Conservation (phyloP, 768 basidiomycete genomes). For the Podaxis carcinomalis region DNA sequence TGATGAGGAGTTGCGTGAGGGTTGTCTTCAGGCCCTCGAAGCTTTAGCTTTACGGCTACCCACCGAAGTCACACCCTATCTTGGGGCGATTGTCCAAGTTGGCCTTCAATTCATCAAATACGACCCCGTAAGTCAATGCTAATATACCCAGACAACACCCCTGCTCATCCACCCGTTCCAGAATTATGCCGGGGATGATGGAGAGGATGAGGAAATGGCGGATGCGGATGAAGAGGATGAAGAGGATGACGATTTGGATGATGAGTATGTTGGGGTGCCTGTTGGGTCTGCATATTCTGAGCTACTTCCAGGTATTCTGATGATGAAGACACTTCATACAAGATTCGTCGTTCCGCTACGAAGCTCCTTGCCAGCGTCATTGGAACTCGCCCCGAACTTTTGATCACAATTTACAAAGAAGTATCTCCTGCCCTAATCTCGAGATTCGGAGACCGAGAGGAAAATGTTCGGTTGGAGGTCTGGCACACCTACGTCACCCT, state of each 20-base stretch:
- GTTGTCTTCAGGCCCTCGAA: conserved; percentile 84
- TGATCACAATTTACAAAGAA: conserved; percentile 72
- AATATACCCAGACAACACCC: neutral
- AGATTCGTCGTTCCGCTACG: conserved; percentile 90
- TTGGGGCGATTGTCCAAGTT: conserved; percentile 62
- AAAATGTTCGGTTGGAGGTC: conserved; percentile 89
- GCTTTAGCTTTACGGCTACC: conserved; percentile 81
- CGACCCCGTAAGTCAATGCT: conserved; percentile 68
- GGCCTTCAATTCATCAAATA: conserved; percentile 83
- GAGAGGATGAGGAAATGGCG: conserved; percentile 52
- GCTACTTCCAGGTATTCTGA: conserved; percentile 73
- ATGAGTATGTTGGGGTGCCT: conserved; percentile 50
- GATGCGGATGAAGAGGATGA: conserved; percentile 78
- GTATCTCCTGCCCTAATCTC: conserved; percentile 88
- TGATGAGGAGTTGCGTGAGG: conserved; percentile 83
- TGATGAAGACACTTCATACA: conserved; percentile 98
- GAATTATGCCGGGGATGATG: conserved; percentile 50
- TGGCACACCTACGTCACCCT: conserved; percentile 83
- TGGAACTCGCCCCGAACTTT: conserved; percentile 85
- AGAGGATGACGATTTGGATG: conserved; percentile 78
- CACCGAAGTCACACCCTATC: conserved; percentile 70
- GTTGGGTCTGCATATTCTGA: conserved; percentile 9
- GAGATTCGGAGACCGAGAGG: conserved; percentile 91
- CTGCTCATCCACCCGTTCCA: conserved; percentile 14
- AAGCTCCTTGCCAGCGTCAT: conserved; percentile 85